These are phyloP conservation scores for Fonsecaea pedrosoi DNA, from an alignment of 2,329 filamentous ascomycete genomes.

Conservation along the genomic window DNA sequence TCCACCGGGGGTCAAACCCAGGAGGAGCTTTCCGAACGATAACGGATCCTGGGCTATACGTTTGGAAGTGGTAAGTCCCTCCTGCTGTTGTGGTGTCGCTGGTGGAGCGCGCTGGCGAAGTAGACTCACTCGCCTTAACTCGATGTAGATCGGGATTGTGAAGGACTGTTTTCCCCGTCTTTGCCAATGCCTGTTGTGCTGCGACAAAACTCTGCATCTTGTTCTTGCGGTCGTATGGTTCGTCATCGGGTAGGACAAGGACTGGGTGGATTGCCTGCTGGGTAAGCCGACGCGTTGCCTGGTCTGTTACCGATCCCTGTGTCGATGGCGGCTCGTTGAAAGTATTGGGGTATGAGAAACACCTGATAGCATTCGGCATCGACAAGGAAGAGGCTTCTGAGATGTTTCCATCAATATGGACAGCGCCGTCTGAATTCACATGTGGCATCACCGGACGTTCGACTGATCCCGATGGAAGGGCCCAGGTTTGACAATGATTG, in stretches of 20 bases:
- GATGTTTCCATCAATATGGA: constrained; percentile 7
- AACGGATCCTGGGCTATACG: constrained; percentile 5
- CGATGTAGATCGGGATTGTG: constrained; percentile 37
- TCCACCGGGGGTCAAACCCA: constrained; percentile 17
- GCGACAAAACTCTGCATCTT: constrained; percentile 40
- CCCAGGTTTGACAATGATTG: not conserved
- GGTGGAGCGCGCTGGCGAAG: constrained; percentile 9
- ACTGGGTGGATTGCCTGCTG: not conserved
- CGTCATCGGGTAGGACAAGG: constrained; percentile 13
- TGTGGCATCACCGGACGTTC: constrained; percentile 20
- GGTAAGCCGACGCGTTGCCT: not conserved
- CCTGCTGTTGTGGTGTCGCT: constrained; percentile 15
- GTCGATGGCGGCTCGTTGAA: not conserved
- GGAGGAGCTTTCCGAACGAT: constrained; percentile 23
- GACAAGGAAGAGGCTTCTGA: not conserved
- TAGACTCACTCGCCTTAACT: constrained; percentile 16
- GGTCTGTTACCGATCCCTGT: not conserved
- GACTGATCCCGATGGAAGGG: constrained; percentile 3
- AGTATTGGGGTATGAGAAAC: constrained; percentile 19
- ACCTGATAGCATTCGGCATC: constrained; percentile 5
- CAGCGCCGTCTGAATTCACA: constrained; percentile 20
- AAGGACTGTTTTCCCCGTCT: constrained; percentile 39
- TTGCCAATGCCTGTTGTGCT: constrained; percentile 37
- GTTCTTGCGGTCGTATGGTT: constrained; percentile 37
- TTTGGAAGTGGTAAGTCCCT: not conserved